Conservation (phyloP, 2,329 filamentous ascomycete genomes). For the Sporothrix brasiliensis region DNA sequence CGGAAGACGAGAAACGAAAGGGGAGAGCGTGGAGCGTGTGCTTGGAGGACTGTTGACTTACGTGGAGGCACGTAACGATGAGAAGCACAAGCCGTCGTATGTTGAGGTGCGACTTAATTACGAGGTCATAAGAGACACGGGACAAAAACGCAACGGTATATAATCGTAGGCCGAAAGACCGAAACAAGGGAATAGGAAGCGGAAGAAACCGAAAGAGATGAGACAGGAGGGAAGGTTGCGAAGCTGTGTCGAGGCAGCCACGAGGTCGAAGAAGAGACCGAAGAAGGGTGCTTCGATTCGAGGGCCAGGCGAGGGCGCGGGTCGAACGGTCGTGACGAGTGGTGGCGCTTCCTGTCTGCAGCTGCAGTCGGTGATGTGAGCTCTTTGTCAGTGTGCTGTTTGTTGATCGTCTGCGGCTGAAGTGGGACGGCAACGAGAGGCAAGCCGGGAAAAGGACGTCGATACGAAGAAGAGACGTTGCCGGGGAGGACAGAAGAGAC, state of each 20-base stretch:
- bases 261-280: not conserved
- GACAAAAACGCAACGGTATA: slow-evolving; percentile 22
- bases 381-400: slow-evolving; percentile 1
- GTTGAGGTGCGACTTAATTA: slow-evolving; percentile 24
- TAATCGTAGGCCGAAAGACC: slow-evolving; percentile 21
- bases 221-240: not conserved
- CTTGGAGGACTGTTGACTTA: slow-evolving; percentile 21
- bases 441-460: not conserved
- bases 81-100: slow-evolving; percentile 14
- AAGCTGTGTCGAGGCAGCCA: slow-evolving; percentile 8
- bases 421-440: slow-evolving; percentile 20
- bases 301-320: not conserved
- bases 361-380: not conserved
- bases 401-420: slow-evolving; percentile 24
- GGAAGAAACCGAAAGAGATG: not conserved
- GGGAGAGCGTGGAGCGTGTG: not conserved
- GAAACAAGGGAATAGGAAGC: slow-evolving; percentile 20
- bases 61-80: slow-evolving; percentile 4
- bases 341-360: slow-evolving; percentile 11
- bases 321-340: slow-evolving; percentile 8
- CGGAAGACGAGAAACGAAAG: slow-evolving; percentile 3
- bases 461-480: slow-evolving; percentile 16
- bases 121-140: slow-evolving; percentile 27
- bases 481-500: slow-evolving; percentile 16
- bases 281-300: not conserved